Conservation (phyloP, 768 basidiomycete species). For the Zangia roseola region DNA sequence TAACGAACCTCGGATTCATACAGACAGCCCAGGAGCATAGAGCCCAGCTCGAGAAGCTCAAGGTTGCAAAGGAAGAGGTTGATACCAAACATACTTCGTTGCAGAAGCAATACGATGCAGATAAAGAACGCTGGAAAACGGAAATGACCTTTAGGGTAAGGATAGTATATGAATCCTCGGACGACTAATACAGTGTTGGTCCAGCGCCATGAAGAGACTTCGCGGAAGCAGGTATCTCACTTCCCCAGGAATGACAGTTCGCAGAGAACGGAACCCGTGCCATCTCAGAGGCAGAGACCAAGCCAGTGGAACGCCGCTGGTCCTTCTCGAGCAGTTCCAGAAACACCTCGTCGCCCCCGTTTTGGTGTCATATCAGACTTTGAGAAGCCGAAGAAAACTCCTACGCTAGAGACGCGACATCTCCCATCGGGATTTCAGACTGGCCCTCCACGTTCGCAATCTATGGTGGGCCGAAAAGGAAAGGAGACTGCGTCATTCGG, state of each 20-base stretch:
- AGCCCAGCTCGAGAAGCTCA: conserved; percentile 53
- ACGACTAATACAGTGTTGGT: conserved; percentile 14
- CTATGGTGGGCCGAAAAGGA: conserved; percentile 11
- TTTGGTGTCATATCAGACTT: conserved; percentile 30
- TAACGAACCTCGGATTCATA: not conserved
- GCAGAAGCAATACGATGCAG: conserved; percentile 63
- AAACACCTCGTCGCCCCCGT: conserved; percentile 40
- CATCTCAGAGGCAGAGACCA: conserved; percentile 41
- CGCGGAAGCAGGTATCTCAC: conserved; percentile 47
- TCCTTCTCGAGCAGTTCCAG: conserved; percentile 29
- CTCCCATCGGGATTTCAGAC: conserved; percentile 29
- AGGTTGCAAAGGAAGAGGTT: conserved; percentile 57
- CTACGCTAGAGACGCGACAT: conserved; percentile 15
- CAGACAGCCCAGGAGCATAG: conserved; percentile 61
- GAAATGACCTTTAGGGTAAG: conserved; percentile 68
- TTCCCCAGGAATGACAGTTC: conserved; percentile 45
- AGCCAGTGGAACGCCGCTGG: conserved; percentile 25
- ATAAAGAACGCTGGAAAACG: conserved; percentile 68
- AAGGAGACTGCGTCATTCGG: conserved; percentile 10
- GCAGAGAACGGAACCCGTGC: conserved; percentile 39
- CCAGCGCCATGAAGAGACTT: conserved; percentile 69
- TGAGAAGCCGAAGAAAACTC: conserved; percentile 19
- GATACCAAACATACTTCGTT: conserved; percentile 54
- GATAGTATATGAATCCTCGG: conserved; percentile 1
- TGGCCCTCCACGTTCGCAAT: conserved; percentile 20